Base-by-base conservation (phyloP, 495 filamentous ascomycete genomes). In the Annulohypoxylon moriforme region DNA sequence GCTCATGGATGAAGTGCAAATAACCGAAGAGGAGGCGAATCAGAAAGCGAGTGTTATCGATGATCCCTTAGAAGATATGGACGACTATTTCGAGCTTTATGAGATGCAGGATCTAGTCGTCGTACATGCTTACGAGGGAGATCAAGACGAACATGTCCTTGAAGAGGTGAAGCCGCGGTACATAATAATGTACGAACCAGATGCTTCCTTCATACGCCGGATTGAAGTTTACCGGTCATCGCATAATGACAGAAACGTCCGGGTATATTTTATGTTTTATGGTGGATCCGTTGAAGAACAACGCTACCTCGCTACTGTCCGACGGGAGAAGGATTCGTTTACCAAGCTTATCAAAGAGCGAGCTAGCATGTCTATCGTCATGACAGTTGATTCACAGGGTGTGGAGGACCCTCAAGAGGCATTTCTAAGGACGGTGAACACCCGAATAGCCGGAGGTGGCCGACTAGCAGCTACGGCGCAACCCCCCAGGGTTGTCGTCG, bases 111-210 rank as follows among this genome's bases (percentile, higher is more conserved):
- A 97, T 71, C 82, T 98, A 24, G 86, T 97, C 20, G 88, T 97
- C 52, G 85, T 98, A 44, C 96, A 98, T 79, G 92, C 96, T 2
- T 99, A 97, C 78, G 84, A 85, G 1, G 96, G 94, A 9, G 96
- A 99, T 76, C 92, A 94, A 85, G 96, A 98, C 81, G 96, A 98
- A 74, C 93, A 97, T 78, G 84, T 98, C 20, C 86, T 99, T 1
- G 96, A 98, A 77, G 96, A 99, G 81, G 84, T 94, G 63, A 93
- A 92, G 60, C 96, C 96, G 0, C 89, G 92, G 40, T 98, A 97
- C 79, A 93, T 99, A 49, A 92, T 99, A 76, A 98, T 99, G 96
- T 99, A 98, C 79, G 95, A 98, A 76, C 94, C 96, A 16, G 94
- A 98, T 73, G 87, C 94, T n/a, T 89, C 94, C 4, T 99, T 99